Percentiles rank a stretch among this genome's conserved stretches.
Evolutionary conservation across 192 early-diverging fungal genomes (phyloP).

Genomic region (Phycomyces blakesleeanus): DNA sequence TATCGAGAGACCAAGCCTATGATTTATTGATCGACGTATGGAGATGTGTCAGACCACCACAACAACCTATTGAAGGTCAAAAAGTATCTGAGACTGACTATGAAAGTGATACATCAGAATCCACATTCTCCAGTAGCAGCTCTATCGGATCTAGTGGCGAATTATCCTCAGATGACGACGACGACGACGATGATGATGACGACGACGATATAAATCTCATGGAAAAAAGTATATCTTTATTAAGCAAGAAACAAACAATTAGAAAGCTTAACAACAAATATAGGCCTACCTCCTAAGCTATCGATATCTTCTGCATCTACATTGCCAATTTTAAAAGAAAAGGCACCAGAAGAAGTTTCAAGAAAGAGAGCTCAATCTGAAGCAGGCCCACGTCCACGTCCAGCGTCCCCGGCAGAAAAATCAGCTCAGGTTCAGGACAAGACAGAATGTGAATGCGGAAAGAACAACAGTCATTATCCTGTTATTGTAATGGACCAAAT

Average conservation of each 20-base stretch:
- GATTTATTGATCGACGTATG: constrained; percentile 70
- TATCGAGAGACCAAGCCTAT: constrained; percentile 76
- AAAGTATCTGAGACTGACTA: background rate
- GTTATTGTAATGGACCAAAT: constrained; percentile 32
- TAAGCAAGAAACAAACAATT: too few relatives aligned
- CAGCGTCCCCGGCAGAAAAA: background rate
- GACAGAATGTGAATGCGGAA: constrained; percentile 27
- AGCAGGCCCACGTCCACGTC: background rate
- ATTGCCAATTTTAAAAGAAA: too few relatives aligned
- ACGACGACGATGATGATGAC: too few relatives aligned
- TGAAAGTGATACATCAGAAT: background rate
- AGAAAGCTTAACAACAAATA: too few relatives aligned
- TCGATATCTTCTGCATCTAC: too few relatives aligned
- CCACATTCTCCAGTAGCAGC: background rate
- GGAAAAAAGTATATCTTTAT: too few relatives aligned
- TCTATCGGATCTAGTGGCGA: too few relatives aligned
- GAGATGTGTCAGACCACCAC: constrained; percentile 29
- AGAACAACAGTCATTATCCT: constrained; percentile 42
- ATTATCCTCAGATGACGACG: too few relatives aligned
- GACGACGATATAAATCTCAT: too few relatives aligned
- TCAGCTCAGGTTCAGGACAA: constrained; percentile 10
- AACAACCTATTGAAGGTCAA: background rate
- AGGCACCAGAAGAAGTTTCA: background rate
- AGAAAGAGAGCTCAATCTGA: constrained; percentile 2
- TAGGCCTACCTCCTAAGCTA: too few relatives aligned